Evolutionary conservation across 2,329 filamentous ascomycete species (phyloP), one percentile per base, ranked within the genome.

Genomic region (Exophiala bonariae): DNA sequence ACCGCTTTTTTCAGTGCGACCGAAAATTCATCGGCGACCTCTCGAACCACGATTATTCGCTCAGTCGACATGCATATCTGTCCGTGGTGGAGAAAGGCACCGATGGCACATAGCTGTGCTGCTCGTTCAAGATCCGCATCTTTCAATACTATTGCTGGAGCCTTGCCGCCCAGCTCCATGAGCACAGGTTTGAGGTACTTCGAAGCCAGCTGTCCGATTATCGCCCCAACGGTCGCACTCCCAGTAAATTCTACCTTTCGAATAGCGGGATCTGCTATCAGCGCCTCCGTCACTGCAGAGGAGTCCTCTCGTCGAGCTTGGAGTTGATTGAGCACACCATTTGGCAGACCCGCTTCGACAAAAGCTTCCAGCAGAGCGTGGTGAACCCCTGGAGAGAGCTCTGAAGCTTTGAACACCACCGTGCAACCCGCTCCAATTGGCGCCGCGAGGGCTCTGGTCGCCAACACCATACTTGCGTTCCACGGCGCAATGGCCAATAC

Each of bases 51-150:
- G 14, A 84, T 64, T 49, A 92, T 83, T 23, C 83, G 79, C 69
- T 93, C 88, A 0, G 88, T 92, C 18, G 79, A 78, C 88, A 95
- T 93, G 75, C 89, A 95, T 33, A 93, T 81, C 69, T 95, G 89
- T 0, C 89, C 89, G 2, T 74, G 61, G 68, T 72, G 39, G 4
- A 47, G 19, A 41, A 51, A 47, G 19, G 44, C 49, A n/a, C 49
- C 49, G 2, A 44, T 18, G 11, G 36, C 44, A 30, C 44, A 43
- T 14, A 38, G 34, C 16, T 35, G 16, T 11, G 86, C 89, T 0
- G 89, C 88, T 19, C 81, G 74, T 22, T 85, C 77, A 28, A 95
- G 63, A 60, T 95, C 80, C 11, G 89, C 89, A 64, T 95, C 89
- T 41, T 87, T 83, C 64, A 86, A 81, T 1, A 95, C 82, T 49